Evolutionary conservation across 202 grass and related monocot genomes (phyloP).

Genomic region (Zoysia matrella): DNA sequence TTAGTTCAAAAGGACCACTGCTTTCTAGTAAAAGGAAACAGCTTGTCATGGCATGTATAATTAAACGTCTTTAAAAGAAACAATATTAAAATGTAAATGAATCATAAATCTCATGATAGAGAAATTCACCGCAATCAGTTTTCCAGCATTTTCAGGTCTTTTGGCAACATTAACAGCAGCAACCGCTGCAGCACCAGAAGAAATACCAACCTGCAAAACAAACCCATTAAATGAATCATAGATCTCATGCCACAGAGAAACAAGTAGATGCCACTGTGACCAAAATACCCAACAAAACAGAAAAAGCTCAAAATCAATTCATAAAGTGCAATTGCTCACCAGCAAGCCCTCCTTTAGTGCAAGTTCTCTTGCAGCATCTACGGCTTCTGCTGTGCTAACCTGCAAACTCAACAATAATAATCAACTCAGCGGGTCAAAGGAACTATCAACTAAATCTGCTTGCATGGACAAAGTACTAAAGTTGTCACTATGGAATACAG

Average conservation of each 20-base stretch:
- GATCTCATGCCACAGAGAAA: neutral
- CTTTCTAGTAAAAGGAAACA: slow-evolving; percentile 7
- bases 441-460: slow-evolving; percentile 24
- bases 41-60: neutral
- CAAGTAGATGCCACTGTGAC: neutral
- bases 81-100: slow-evolving; percentile 24
- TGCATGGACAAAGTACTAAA: slow-evolving; percentile 41
- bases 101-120: too few relatives aligned
- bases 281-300: neutral
- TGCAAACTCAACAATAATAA: slow-evolving; percentile 50
- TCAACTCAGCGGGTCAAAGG: neutral
- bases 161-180: slow-evolving; percentile 86
- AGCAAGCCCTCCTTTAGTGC: slow-evolving; percentile 90
- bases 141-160: slow-evolving; percentile 95
- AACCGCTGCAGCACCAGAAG: slow-evolving; percentile 85
- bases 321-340: slow-evolving; percentile 48
- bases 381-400: slow-evolving; percentile 87
- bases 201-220: slow-evolving; percentile 87
- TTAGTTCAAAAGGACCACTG: neutral
- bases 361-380: slow-evolving; percentile 75
- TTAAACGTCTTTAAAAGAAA: neutral
- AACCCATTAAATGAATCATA: slow-evolving; percentile 10
- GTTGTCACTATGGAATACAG: slow-evolving; percentile 34
- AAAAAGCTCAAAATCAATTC: neutral
- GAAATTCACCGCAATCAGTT: slow-evolving; percentile 83